Conservation (phyloP, 2,329 filamentous ascomycete genomes). For the Harringtonia aguacate region DNA sequence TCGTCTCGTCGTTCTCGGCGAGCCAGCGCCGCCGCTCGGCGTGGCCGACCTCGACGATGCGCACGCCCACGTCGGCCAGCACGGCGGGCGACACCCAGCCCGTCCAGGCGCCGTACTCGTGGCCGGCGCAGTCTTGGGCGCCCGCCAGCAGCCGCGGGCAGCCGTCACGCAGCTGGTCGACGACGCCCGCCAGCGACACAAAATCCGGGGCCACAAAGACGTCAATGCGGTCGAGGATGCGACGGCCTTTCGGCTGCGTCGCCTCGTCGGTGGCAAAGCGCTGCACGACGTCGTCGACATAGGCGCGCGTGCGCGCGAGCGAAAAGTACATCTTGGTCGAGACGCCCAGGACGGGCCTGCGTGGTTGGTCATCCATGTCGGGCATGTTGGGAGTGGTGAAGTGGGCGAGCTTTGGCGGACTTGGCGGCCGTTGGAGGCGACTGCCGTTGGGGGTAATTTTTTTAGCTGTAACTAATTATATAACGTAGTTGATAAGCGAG, state of each 20-base stretch:
- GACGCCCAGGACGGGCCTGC: conserved; percentile 58
- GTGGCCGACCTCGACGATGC: conserved; percentile 69
- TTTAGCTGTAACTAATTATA: too few relatives aligned
- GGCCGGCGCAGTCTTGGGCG: conserved; percentile 65
- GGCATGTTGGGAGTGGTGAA: not conserved
- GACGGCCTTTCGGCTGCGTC: conserved; percentile 20
- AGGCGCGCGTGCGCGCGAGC: conserved; percentile 47
- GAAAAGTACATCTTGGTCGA: conserved; percentile 77
- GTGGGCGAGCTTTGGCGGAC: not conserved
- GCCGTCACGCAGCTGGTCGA: conserved; percentile 31
- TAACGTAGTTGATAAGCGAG: too few relatives aligned
- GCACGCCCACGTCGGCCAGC: conserved; percentile 56
- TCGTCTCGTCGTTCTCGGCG: conserved; percentile 59
- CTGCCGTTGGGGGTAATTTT: too few relatives aligned
- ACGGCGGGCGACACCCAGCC: conserved; percentile 65
- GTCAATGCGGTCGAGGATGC: conserved; percentile 38
- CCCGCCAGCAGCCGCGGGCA: conserved; percentile 49
- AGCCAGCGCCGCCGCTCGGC: conserved; percentile 66
- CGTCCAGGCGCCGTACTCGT: conserved; percentile 63
- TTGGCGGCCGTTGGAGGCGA: too few relatives aligned
- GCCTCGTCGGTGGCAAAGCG: conserved; percentile 23
- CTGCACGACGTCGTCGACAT: conserved; percentile 37
- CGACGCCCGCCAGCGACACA: conserved; percentile 48
- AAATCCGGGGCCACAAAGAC: conserved; percentile 74
- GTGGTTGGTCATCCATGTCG: conserved; percentile 11